Base-by-base conservation (phyloP, 208 protist species). In the Leishmania amazonensis region DNA sequence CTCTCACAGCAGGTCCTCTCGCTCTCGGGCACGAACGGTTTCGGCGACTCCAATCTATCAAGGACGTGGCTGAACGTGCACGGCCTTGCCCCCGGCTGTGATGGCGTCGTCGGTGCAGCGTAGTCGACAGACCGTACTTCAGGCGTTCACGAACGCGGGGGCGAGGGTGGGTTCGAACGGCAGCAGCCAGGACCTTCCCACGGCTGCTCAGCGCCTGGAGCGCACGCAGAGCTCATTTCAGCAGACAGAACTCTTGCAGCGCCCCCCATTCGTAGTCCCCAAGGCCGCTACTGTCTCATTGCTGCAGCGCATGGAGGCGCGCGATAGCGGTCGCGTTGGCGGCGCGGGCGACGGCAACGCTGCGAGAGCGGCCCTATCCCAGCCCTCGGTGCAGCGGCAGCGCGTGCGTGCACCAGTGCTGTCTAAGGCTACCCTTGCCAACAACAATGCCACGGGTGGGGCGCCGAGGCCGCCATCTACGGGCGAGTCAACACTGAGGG, bases 61-160 rank as follows among this genome's bases (percentile, higher is more conserved):
- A 24, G 4, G 13, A 13, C 71, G 4, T 47, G 31, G 28, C 49
- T 58, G 42, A 53, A 35, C 47, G 47, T 9, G n/a, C 28, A 2
- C 42, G n/a, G n/a, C 5, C 62, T 31, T 24, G 70, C 35, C 17
- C 17, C 81, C 76, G 6, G 58, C 78, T 1, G 60, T 77, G 31
- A 73, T 75, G 53, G 19, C 65, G 78, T 79, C 74, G n/a, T 86
- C 83, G 2, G 21, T 73, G 47, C 83, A 57, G 38, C 73, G 70
- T 64, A 35, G 35, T 42, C 73, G 11, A 64, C 83, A 17, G 74
- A 67, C 24, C 13, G 80, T 51, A n/a, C 76, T 6, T 62, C 75
- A 78, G 71, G 47, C 78, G 19, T 65, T 60, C 73, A 78, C 73
- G 15, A 4, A 64, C 35, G 1, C 65, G 51, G 28, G 53, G 2